phyloP scores from a whole-genome alignment of 1,139 yeast genomes.

The Taiozyma sp. region DNA sequence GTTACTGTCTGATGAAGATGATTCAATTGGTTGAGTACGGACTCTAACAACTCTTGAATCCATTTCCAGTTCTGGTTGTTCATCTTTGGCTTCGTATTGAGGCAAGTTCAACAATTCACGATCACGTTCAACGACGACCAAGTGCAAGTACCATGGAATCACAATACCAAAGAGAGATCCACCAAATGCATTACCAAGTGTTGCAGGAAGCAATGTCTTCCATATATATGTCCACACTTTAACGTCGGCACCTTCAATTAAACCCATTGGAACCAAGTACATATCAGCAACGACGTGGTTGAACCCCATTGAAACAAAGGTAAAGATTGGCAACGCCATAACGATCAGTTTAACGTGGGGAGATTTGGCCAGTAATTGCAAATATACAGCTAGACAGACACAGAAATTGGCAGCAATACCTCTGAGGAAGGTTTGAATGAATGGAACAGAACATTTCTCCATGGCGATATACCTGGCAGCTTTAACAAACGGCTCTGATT shows the following conservation, averaged over 20 bases:
- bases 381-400: conserved; percentile 67
- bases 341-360: conserved; percentile 69
- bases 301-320: conserved; percentile 69
- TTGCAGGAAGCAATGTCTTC: conserved; percentile 64
- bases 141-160: conserved; percentile 64
- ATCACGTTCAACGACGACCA: conserved; percentile 66
- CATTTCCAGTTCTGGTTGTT: conserved; percentile 69
- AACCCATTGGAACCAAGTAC: conserved; percentile 58
- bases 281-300: conserved; percentile 81
- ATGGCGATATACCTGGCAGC: conserved; percentile 46
- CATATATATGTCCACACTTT: conserved; percentile 62
- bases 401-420: conserved; percentile 73
- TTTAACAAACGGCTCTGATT: conserved; percentile 31
- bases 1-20: conserved; percentile 8
- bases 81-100: conserved; percentile 62
- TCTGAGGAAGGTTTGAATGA: conserved; percentile 55
- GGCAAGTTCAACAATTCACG: conserved; percentile 56
- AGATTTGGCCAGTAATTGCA: conserved; percentile 75
- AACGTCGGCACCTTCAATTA: conserved; percentile 54
- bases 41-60: conserved; percentile 71
- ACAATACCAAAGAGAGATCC: conserved; percentile 57
- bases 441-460: conserved; percentile 40
- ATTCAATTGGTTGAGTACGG: conserved; percentile 9
- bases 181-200: conserved; percentile 67
- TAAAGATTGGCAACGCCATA: conserved; percentile 61